Evolutionary conservation across 805 yeast species (phyloP).

Genomic region (Metschnikowia picachoensis): DNA sequence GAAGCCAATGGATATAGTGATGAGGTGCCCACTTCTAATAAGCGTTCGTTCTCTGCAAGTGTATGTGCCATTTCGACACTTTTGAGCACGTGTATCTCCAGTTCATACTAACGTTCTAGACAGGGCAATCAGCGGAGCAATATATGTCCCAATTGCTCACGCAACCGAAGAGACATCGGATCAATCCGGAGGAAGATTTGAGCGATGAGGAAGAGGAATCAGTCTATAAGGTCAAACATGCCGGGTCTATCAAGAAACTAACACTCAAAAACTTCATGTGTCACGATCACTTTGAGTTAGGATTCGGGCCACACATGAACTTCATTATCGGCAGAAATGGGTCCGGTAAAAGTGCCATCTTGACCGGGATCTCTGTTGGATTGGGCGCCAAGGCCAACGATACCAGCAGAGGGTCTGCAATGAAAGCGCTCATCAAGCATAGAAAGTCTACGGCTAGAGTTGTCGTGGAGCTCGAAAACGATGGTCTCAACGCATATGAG

Average conservation of each 20-base stretch:
- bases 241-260: slow-evolving; percentile 69
- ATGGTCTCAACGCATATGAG: slow-evolving; percentile 61
- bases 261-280: slow-evolving; percentile 81
- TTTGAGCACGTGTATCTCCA: not conserved
- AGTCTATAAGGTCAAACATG: slow-evolving; percentile 22
- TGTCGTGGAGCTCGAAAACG: slow-evolving; percentile 58
- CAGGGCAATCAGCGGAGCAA: slow-evolving; percentile 19
- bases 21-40: not conserved
- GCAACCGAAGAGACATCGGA: slow-evolving; percentile 10
- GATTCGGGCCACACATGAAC: slow-evolving; percentile 75
- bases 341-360: slow-evolving; percentile 82
- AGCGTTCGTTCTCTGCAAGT: slow-evolving; percentile 8
- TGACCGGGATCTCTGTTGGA: slow-evolving; percentile 84
- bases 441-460: slow-evolving; percentile 71
- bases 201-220: slow-evolving; percentile 16
- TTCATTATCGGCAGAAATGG: slow-evolving; percentile 90
- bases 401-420: slow-evolving; percentile 77
- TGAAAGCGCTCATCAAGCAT: slow-evolving; percentile 69
- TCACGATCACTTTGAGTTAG: slow-evolving; percentile 73
- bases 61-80: slow-evolving; percentile 3
- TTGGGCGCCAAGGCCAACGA: slow-evolving; percentile 85
- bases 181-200: slow-evolving; percentile 15
- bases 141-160: slow-evolving; percentile 19
- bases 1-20: not conserved
- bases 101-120: slow-evolving; percentile 6